Base-by-base conservation (phyloP, 1,139 yeast genomes). In the Diutina mesorugosa region DNA sequence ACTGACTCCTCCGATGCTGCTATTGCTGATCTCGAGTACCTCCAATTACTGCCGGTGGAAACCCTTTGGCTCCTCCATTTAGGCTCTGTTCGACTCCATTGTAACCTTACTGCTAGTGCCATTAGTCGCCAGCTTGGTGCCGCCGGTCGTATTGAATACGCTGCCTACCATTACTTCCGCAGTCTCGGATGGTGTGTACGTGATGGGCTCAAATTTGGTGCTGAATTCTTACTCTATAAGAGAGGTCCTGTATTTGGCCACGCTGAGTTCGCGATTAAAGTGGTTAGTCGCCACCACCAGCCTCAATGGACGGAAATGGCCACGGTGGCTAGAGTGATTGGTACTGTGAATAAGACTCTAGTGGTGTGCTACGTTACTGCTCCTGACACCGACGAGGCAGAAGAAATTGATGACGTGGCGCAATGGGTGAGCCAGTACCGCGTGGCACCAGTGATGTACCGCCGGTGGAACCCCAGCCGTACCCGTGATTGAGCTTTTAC, bases 231-330 rank as follows among this genome's bases (percentile, higher is more conserved):
- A 21, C 72, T 93, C 7, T 93, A 93, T 67, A 83, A 85, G 58
- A 76, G 93, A 58, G 99, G 99, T 0, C 99, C 99, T 9, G 97
- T 97, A 0, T 90, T 91, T 66, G 81, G 86, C 54, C 99, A 93
- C 67, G 98, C 99, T 0, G 97, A 90, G 64, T 89, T 82, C 67
- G 89, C 95, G 4, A 67, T 84, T 1, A 67, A 79, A 62, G 74
- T 87, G 0, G 68, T 72, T 45, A 73, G 73, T 32, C 73, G 67
- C 8, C 60, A 61, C 1, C 61, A 12, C 10, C 35, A 63, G 12
- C 59, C 59, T 59, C 55, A 56, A 21, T 87, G 93, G 86, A 75
- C 77, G 62, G 84, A 83, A 74, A 72, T 79, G 59, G 80, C 91
- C 1, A 78, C 90, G 1, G 67, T 84, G 32, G 84, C 88, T 41